These are phyloP conservation scores for Arthrobotrys pseudoclavata DNA, from an alignment of 2,329 filamentous ascomycete species.

Conservation along the genomic window DNA sequence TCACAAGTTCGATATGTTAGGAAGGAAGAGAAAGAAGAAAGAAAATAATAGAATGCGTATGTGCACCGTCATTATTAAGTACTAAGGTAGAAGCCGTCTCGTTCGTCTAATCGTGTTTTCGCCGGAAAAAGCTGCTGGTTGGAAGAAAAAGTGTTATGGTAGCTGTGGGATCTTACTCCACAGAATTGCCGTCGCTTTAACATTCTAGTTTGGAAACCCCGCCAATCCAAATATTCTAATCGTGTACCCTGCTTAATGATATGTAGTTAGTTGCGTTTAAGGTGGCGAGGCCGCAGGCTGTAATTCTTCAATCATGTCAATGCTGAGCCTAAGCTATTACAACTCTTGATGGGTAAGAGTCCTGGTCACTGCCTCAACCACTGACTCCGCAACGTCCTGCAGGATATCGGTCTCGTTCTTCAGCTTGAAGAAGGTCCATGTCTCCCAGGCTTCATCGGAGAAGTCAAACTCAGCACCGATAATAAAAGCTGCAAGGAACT, in stretches of 20 bases:
- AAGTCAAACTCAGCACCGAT: conserved; percentile 51
- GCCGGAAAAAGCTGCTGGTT: not conserved
- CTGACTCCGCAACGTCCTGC: conserved; percentile 2
- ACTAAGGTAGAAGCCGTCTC: conserved; percentile 22
- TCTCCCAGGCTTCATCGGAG: conserved; percentile 33
- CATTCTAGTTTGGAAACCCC: not conserved
- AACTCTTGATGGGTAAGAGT: conserved; percentile 40
- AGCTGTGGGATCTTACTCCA: not conserved
- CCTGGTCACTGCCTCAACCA: conserved; percentile 38
- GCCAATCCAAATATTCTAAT: conserved; percentile 36
- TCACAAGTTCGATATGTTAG: not conserved
- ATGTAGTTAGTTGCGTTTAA: not conserved
- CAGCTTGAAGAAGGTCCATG: conserved; percentile 36
- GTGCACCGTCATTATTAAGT: conserved; percentile 32
- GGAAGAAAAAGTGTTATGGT: not conserved
- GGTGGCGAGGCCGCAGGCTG: not conserved
- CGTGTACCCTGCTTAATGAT: not conserved
- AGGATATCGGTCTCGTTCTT: conserved; percentile 24
- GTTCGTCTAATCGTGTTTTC: not conserved
- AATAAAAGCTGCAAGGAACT: conserved; percentile 48
- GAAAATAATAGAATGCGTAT: conserved; percentile 5
- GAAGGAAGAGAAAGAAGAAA: not conserved
- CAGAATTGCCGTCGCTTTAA: not conserved
- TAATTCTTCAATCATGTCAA: not conserved
- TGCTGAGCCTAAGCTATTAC: not conserved